phyloP scores from a whole-genome alignment of 2,329 filamentous ascomycete species.

The Hymenoscyphus repandus region DNA sequence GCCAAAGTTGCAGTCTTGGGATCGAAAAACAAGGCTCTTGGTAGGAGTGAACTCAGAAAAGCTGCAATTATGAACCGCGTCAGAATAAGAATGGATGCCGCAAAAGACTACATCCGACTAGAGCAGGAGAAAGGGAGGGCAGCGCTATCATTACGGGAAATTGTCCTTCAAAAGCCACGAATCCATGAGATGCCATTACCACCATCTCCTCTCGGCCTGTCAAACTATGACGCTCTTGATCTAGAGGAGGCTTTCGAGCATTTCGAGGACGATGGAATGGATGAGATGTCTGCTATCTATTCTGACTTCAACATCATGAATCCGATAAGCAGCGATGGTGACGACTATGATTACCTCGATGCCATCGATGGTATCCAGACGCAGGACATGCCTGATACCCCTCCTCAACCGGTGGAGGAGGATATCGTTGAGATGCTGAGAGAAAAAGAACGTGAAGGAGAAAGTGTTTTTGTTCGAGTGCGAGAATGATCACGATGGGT shows the following conservation, averaged over 20 bases:
- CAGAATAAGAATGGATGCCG: conserved; percentile 39
- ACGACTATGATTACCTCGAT: conserved; percentile 31
- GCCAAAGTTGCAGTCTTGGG: conserved; percentile 40
- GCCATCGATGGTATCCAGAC: conserved; percentile 29
- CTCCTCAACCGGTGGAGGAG: conserved; percentile 24
- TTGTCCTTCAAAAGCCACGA: conserved; percentile 25
- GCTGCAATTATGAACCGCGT: conserved; percentile 62
- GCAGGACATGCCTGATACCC: conserved; percentile 25
- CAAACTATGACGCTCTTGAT: conserved; percentile 32
- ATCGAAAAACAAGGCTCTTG: conserved; percentile 41
- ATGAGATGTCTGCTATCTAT: conserved; percentile 22
- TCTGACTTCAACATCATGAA: conserved; percentile 32
- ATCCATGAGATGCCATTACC: conserved; percentile 25
- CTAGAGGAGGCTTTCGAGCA: conserved; percentile 26
- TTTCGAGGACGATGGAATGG: conserved; percentile 14
- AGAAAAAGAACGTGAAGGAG: conserved; percentile 24
- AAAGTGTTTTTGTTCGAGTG: conserved; percentile 24
- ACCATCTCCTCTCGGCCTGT: conserved; percentile 31
- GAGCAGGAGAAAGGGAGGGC: conserved; percentile 22
- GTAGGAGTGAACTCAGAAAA: conserved; percentile 51
- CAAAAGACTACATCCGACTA: conserved; percentile 21
- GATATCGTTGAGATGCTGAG: conserved; percentile 27
- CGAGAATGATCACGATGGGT: conserved; percentile 25
- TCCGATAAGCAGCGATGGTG: conserved; percentile 21
- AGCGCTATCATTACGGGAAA: conserved; percentile 21